Percentiles rank a stretch among this genome's conserved stretches.
Conservation (phyloP, 1,139 yeast species). For the Hyphopichia buzzinii region DNA sequence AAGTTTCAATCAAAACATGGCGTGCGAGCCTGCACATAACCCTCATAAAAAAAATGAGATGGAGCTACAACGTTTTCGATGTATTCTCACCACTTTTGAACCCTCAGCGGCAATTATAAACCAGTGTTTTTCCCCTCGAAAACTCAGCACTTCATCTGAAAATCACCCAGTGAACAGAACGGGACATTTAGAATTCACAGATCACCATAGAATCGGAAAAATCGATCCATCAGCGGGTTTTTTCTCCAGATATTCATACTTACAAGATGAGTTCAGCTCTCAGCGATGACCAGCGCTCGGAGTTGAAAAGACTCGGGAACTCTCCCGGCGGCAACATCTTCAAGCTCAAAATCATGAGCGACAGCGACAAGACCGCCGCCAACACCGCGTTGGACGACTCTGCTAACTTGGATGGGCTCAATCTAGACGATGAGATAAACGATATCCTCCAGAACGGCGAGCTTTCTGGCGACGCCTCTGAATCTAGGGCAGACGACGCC, state of each 20-base stretch:
- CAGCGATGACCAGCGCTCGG: conserved; percentile 9
- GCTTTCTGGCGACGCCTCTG: too few species aligned
- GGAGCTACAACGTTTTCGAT: conserved; percentile 2
- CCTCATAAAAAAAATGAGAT: not conserved
- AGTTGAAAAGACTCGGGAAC: conserved; percentile 3
- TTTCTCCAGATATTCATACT: too few species aligned
- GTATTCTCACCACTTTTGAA: too few species aligned
- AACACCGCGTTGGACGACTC: conserved; percentile 1
- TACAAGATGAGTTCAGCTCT: conserved; percentile 11
- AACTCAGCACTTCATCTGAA: too few species aligned
- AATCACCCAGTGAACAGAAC: too few species aligned
- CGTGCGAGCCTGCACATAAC: not conserved
- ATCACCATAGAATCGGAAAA: too few species aligned
- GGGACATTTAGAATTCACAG: too few species aligned
- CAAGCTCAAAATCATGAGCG: conserved; percentile 4
- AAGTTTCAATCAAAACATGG: too few species aligned
- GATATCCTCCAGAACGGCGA: conserved; percentile 8
- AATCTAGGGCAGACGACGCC: not conserved
- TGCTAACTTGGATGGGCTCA: conserved; percentile 4
- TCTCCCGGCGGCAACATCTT: conserved; percentile 3
- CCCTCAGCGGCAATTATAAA: too few species aligned
- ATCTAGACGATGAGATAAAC: conserved; percentile 8
- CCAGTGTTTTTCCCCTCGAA: too few species aligned
- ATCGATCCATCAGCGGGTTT: too few species aligned
- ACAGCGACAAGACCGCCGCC: conserved; percentile 1